These are phyloP conservation scores for Drosera spatulata DNA, from an alignment of 179 eudicot genomes.

Conservation along the genomic window DNA sequence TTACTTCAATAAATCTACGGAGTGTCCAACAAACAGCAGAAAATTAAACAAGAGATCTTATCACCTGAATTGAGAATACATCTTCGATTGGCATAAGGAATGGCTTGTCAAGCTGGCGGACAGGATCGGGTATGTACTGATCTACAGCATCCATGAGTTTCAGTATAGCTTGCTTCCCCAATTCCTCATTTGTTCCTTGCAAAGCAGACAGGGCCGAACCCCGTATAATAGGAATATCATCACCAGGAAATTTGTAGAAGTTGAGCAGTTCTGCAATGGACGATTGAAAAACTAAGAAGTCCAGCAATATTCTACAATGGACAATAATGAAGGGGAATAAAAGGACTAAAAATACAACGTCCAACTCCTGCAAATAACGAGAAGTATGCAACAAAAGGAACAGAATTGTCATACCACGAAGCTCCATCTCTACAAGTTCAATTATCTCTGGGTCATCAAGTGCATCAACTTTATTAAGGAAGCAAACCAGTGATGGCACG, in stretches of 20 bases:
- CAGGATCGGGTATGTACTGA: constrained; percentile 89
- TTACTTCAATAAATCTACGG: no score
- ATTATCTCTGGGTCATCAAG: constrained; percentile 84
- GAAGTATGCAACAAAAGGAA: background rate
- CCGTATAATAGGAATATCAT: constrained; percentile 86
- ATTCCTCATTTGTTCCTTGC: constrained; percentile 87
- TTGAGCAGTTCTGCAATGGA: constrained; percentile 57
- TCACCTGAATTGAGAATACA: constrained; percentile 88
- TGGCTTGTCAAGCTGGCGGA: constrained; percentile 81
- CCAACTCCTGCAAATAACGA: no score
- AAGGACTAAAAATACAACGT: no score
- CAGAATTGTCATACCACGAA: constrained; percentile 44
- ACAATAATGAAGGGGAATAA: no score
- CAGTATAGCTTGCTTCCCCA: constrained; percentile 78
- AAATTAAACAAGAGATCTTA: background rate
- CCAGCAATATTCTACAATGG: no score
- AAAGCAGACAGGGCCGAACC: constrained; percentile 95
- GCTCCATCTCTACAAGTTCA: constrained; percentile 98
- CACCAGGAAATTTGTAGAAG: constrained; percentile 96
- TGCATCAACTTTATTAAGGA: constrained; percentile 86
- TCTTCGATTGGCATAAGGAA: constrained; percentile 93
- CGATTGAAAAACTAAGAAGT: no score
- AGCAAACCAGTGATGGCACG: constrained; percentile 91
- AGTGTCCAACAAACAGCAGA: no score
- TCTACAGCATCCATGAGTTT: constrained; percentile 97